These are phyloP conservation scores for Suhomyces taliae DNA, from an alignment of 1,139 yeast species.

Conservation along the genomic window DNA sequence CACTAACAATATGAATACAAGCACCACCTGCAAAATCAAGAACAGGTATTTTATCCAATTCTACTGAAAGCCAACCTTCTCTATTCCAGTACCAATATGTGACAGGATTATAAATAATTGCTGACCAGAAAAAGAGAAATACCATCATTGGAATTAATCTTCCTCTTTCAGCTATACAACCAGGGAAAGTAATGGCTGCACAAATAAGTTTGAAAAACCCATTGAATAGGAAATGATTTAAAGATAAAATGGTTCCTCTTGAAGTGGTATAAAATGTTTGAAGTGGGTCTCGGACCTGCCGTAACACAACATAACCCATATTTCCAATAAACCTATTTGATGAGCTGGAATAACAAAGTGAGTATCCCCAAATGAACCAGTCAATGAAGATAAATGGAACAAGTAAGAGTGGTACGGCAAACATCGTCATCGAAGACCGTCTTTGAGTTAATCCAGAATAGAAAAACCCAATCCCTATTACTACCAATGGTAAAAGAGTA, in stretches of 20 bases:
- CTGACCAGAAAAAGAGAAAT: constrained; percentile 55
- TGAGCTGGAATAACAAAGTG: constrained; percentile 48
- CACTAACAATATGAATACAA: constrained; percentile 62
- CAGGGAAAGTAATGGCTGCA: constrained; percentile 56
- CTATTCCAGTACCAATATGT: constrained; percentile 68
- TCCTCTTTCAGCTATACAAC: constrained; percentile 60
- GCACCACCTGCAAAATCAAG: constrained; percentile 68
- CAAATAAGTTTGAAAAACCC: constrained; percentile 54
- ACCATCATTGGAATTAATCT: constrained; percentile 52
- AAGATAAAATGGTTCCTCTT: constrained; percentile 41
- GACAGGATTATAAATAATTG: constrained; percentile 60
- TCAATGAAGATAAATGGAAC: constrained; percentile 47
- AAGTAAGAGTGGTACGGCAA: constrained; percentile 48
- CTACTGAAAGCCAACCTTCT: constrained; percentile 56
- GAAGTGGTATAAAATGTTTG: constrained; percentile 30
- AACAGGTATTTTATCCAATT: constrained; percentile 43
- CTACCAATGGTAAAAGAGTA: constrained; percentile 31
- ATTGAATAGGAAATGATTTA: constrained; percentile 49
- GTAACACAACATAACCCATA: constrained; percentile 43
- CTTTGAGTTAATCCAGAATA: constrained; percentile 62
- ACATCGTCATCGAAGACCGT: constrained; percentile 55
- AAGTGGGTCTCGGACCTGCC: constrained; percentile 29
- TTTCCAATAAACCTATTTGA: constrained; percentile 49
- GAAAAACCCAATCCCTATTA: constrained; percentile 50
- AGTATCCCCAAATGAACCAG: constrained; percentile 62